Base-by-base conservation (phyloP, 2,329 filamentous ascomycete genomes). In the Pyrenochaeta sp. region DNA sequence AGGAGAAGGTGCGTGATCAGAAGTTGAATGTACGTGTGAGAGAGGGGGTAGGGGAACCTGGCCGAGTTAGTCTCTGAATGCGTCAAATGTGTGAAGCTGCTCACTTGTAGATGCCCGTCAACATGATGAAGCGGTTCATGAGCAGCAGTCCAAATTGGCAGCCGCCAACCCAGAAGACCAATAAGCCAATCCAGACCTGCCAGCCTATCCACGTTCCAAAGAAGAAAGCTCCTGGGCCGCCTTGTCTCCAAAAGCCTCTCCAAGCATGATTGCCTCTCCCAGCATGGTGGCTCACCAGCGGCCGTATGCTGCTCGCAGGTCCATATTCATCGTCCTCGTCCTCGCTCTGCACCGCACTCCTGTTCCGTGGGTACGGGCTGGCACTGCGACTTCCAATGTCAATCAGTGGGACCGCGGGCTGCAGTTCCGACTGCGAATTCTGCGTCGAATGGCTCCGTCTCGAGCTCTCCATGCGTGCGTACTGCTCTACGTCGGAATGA, bases 31-130 rank as follows among this genome's bases (percentile, higher is more conserved):
- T 83, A 79, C 0, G 83, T 84, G 50, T 80, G 78, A 8, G 82
- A 81, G 30, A 85, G 72, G 13, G 84, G 84, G 58, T 84, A 85
- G 1, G 81, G 81, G 58, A 86, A 85, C 64, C 82, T 84, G 66
- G 15, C 10, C 1, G 1, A 4, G 30, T 76, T 53, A 75, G 71
- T 54, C 32, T 13, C 28, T 19, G 36, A 8, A 12, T 34, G 24
- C 24, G 24, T 9, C 27, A 25, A 52, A 10, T 24, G 10, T 22
- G 50, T 54, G 39, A 44, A 27, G 45, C 24, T 30, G 34, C 69
- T 54, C 54, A 78, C 74, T 79, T 79, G 65, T 78, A 83, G 28
- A 81, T 78, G 50, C 81, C 81, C 55, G 80, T 84, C 73, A 79
- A 77, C 58, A 84, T 72, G 57, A 84, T 81, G 61, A 84, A 83